Base-by-base conservation (phyloP, 2,329 filamentous ascomycete genomes). In the Thelonectria discophora region DNA sequence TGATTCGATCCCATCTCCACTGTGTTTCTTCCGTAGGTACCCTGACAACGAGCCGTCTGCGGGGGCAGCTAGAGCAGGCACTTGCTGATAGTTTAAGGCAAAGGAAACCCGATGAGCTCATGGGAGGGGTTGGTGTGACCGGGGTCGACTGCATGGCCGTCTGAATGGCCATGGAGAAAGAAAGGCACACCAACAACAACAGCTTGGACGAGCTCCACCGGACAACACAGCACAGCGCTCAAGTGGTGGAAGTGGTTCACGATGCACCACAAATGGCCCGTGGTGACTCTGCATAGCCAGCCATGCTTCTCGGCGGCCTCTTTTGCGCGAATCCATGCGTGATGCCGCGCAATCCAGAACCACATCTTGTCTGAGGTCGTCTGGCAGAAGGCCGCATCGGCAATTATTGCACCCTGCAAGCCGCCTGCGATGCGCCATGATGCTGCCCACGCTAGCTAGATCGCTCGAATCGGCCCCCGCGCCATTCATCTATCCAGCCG, bases 171-270 rank as follows among this genome's bases (percentile, higher is more conserved):
- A 13, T 32, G 32, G 47, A 30, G 27, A 9, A 32, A 43, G 17
- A 48, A 40, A 65, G 60, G 58, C 65, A 69, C 59, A 58, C 39
- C 62, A 68, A 58, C 53, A 60, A 42, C 45, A 50, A 34, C 58
- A 59, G 6, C 45, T 32, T 56, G 43, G 15, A 47, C 17, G 40
- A 49, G 64, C 56, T 50, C 55, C 54, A 63, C 63, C 48, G 34
- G 47, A 55, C 57, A 64, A 53, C 48, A 47, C 51, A 55, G 54
- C 47, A 30, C 51, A 55, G 55, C 47, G 24, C 34, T 24, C 18
- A 34, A 37, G 50, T 45, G 18, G 53, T 57, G 53, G 52, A 53
- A 61, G 53, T 52, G 39, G 53, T 61, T 56, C 24, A 37, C 52
- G 17, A 21, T 57, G 47, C 46, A 20, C 30, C 21, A 37, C 37